A percentile compares a stretch with the other conserved stretches of the same genome.
These are phyloP conservation scores for Canavalia gladiata DNA, from an alignment of 306 rosid species.

Conservation along the genomic window DNA sequence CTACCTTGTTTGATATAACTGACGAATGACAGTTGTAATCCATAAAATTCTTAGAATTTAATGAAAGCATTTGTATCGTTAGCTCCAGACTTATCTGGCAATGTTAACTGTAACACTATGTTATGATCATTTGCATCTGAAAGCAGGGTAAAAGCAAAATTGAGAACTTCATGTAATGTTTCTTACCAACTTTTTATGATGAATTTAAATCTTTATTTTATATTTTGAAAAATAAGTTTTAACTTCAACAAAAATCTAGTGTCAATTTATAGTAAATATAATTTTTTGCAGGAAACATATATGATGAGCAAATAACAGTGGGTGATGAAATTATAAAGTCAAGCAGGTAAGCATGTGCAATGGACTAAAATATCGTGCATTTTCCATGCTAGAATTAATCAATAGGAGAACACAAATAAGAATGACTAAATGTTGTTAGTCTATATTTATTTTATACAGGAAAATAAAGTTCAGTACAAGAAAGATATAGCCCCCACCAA, in stretches of 20 bases:
- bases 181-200: background rate
- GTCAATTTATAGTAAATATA: constrained; percentile 38
- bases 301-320: constrained; percentile 51
- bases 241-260: constrained; percentile 11
- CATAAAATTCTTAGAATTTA: constrained; percentile 8
- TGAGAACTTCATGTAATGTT: background rate
- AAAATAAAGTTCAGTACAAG: background rate
- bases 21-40: background rate
- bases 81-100: constrained; percentile 6
- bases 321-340: constrained; percentile 52
- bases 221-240: background rate
- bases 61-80: background rate
- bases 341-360: constrained; percentile 53
- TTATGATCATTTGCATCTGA: constrained; percentile 19
- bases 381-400: background rate
- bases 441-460: background rate
- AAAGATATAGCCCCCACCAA: background rate
- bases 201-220: constrained; percentile 8
- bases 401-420: background rate
- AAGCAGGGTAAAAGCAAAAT: constrained; percentile 12
- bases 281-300: constrained; percentile 52
- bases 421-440: background rate
- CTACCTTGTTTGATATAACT: background rate
- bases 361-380: background rate
- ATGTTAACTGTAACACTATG: constrained; percentile 3